Conservation (phyloP, 78 protist species). For the Planoprotostelium fungivorum region DNA sequence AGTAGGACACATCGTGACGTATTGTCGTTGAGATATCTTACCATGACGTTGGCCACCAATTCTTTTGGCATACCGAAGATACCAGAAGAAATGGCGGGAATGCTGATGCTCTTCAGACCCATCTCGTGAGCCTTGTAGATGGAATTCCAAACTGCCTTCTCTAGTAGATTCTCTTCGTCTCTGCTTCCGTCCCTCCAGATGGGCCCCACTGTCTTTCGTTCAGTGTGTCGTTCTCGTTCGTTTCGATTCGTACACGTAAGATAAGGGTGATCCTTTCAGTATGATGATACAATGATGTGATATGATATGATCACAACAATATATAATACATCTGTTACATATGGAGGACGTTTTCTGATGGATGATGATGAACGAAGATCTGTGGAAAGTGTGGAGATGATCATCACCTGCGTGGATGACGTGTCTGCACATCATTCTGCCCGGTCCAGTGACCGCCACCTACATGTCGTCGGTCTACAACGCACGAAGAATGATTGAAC, state of each 20-base stretch:
- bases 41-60: neutral
- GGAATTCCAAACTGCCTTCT: neutral
- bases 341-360: too few species aligned
- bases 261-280: too few species aligned
- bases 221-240: neutral
- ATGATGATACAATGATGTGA: too few species aligned
- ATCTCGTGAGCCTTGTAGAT: neutral
- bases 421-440: neutral
- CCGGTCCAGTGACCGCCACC: neutral
- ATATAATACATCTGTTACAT: too few species aligned
- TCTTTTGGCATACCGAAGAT: neutral
- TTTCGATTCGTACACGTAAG: too few species aligned
- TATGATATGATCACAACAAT: too few species aligned
- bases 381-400: too few species aligned
- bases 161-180: neutral
- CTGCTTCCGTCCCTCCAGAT: neutral
- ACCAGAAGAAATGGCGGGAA: neutral
- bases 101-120: neutral
- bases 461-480: neutral
- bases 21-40: neutral
- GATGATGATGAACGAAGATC: too few species aligned
- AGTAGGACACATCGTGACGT: neutral
- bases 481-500: neutral
- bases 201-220: neutral
- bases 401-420: neutral